Conservation (phyloP, 306 rosid genomes). For the Trifolium pratense region DNA sequence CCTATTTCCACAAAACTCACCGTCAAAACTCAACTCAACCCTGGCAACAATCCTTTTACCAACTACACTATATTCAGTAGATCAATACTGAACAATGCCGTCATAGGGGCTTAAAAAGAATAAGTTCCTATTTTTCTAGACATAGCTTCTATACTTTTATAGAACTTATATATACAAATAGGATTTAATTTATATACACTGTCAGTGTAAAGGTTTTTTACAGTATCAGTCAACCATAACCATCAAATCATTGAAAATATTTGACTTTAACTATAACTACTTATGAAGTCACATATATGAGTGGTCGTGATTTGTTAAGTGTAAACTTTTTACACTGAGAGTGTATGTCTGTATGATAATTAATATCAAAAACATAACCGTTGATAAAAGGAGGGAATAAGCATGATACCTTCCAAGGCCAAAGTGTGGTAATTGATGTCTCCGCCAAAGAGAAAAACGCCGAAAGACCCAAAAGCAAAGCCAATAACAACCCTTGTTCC, state of each 20-base stretch:
- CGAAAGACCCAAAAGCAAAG: constrained; percentile 86
- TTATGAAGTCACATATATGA: too few relatives aligned
- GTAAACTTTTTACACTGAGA: too few relatives aligned
- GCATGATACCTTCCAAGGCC: constrained; percentile 97
- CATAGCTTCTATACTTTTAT: background rate
- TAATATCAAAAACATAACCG: too few relatives aligned
- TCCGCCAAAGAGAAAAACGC: constrained; percentile 99
- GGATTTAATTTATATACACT: too few relatives aligned
- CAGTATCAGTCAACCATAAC: too few relatives aligned
- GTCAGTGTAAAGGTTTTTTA: too few relatives aligned
- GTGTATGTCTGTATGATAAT: too few relatives aligned
- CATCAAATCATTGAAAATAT: too few relatives aligned
- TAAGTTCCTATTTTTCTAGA: constrained; percentile 1
- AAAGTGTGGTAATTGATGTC: constrained; percentile 95
- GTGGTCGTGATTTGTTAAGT: too few relatives aligned
- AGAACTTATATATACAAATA: constrained; percentile 3
- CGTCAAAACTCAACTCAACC: constrained; percentile 16
- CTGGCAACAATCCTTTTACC: constrained; percentile 14
- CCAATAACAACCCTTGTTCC: constrained; percentile 91
- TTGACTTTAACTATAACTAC: too few relatives aligned
- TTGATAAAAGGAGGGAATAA: background rate
- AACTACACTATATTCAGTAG: constrained; percentile 5
- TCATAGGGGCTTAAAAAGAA: background rate
- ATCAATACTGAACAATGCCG: constrained; percentile 2
- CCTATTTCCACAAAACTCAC: constrained; percentile 8